Conservation (phyloP, 2,329 filamentous ascomycete species). For the Nannizzia gypsea region DNA sequence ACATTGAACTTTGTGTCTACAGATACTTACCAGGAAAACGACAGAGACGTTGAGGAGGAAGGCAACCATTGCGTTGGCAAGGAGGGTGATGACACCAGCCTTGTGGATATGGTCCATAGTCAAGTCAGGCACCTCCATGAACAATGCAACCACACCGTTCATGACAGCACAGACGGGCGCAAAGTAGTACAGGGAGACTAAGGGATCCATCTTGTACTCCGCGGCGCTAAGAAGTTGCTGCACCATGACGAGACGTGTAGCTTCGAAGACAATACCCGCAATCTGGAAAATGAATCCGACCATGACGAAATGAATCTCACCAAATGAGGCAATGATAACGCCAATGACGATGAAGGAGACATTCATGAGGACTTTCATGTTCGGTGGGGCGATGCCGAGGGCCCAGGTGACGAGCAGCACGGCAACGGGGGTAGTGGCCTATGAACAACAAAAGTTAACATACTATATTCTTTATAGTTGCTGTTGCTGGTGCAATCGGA, state of each 20-base stretch:
- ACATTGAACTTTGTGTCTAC: not conserved
- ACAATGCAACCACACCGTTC: conserved; percentile 59
- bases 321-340: conserved; percentile 86
- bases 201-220: conserved; percentile 78
- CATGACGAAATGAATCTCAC: conserved; percentile 78
- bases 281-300: conserved; percentile 57
- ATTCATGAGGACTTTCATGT: conserved; percentile 78
- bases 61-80: conserved; percentile 65
- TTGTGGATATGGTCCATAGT: conserved; percentile 53
- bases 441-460: conserved; percentile 4
- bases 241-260: conserved; percentile 72
- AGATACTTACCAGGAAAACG: conserved; percentile 63
- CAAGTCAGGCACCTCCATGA: conserved; percentile 57
- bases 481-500: conserved; percentile 12
- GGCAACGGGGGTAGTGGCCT: conserved; percentile 90
- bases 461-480: not conserved
- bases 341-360: conserved; percentile 90
- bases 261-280: conserved; percentile 68
- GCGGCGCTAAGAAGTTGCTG: conserved; percentile 65
- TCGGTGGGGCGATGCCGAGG: conserved; percentile 72
- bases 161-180: conserved; percentile 72
- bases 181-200: conserved; percentile 83
- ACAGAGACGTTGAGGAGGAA: conserved; percentile 74
- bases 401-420: conserved; percentile 83
- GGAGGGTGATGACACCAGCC: conserved; percentile 53